These are phyloP conservation scores for Chamaecrista fasciculata DNA, from an alignment of 306 rosid species.

Conservation along the genomic window DNA sequence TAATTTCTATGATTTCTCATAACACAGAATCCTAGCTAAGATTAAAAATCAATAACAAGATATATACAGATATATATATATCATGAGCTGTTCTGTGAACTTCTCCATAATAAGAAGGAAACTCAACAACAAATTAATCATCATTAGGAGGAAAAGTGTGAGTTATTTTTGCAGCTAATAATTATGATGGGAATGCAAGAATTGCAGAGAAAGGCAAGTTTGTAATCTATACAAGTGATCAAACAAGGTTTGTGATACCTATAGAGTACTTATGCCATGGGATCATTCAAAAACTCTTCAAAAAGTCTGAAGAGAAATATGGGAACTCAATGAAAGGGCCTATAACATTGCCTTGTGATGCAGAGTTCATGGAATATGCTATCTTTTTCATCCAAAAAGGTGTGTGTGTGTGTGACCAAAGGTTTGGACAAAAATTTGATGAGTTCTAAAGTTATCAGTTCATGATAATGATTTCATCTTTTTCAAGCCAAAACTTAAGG, in stretches of 20 bases:
- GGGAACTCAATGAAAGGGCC: constrained; percentile 35
- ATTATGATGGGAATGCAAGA: too few relatives aligned
- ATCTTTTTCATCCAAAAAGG: constrained; percentile 33
- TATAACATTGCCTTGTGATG: constrained; percentile 42
- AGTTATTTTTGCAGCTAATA: too few relatives aligned
- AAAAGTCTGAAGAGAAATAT: constrained; percentile 33
- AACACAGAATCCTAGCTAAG: too few relatives aligned
- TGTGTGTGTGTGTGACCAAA: not conserved
- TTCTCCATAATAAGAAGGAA: too few relatives aligned
- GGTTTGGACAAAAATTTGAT: constrained; percentile 28
- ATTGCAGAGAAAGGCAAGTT: constrained; percentile 30
- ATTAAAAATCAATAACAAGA: too few relatives aligned
- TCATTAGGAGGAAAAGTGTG: too few relatives aligned
- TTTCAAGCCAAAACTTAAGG: not conserved
- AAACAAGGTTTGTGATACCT: constrained; percentile 30
- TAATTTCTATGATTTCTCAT: too few relatives aligned
- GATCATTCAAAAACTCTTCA: constrained; percentile 27
- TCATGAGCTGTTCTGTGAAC: too few relatives aligned
- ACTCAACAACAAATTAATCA: too few relatives aligned
- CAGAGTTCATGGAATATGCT: constrained; percentile 25
- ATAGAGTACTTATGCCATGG: constrained; percentile 19
- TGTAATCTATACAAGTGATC: constrained; percentile 30
- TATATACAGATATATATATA: too few relatives aligned
- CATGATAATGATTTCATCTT: not conserved
- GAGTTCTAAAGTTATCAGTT: not conserved